Evolutionary conservation across 768 basidiomycete species (phyloP).

Genomic region (Agaricus subrufescens): DNA sequence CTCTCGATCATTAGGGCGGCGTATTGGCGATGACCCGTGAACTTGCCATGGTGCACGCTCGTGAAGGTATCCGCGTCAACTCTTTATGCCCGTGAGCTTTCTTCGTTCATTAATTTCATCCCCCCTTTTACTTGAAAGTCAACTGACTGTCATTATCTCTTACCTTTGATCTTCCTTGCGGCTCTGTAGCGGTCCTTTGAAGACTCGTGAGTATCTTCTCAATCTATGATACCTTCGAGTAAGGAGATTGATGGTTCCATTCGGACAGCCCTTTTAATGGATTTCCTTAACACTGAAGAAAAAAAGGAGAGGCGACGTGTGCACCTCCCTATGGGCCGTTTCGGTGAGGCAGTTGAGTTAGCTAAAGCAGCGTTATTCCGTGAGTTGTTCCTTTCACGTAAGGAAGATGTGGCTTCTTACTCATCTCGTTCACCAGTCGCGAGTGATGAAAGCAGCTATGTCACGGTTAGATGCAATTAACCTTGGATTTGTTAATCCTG

Average conservation of each 20-base stretch:
- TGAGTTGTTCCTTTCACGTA: slow-evolving; percentile 32
- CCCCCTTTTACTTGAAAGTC: not conserved
- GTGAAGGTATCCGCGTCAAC: slow-evolving; percentile 95
- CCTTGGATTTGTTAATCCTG: not conserved
- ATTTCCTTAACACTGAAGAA: slow-evolving; percentile 95
- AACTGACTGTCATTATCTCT: not conserved
- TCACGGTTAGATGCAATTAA: slow-evolving; percentile 61
- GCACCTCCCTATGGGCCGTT: slow-evolving; percentile 94
- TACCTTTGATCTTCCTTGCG: slow-evolving; percentile 10
- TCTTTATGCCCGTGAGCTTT: slow-evolving; percentile 86
- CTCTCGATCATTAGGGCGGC: slow-evolving; percentile 54
- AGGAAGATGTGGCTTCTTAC: slow-evolving; percentile 1
- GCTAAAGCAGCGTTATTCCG: slow-evolving; percentile 92
- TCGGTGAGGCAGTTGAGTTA: slow-evolving; percentile 94
- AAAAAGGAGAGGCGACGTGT: slow-evolving; percentile 88
- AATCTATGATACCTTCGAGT: not conserved
- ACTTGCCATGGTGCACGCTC: slow-evolving; percentile 95
- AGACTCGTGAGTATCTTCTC: slow-evolving; percentile 66
- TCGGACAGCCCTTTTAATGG: slow-evolving; percentile 85
- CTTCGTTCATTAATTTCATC: slow-evolving; percentile 2
- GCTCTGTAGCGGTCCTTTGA: slow-evolving; percentile 75
- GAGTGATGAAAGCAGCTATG: slow-evolving; percentile 92
- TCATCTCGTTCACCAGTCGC: slow-evolving; percentile 53
- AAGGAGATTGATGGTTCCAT: slow-evolving; percentile 6
- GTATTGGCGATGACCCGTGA: slow-evolving; percentile 99